phyloP scores from a whole-genome alignment of 2,329 filamentous ascomycete genomes.

The Clonostachys sp. region DNA sequence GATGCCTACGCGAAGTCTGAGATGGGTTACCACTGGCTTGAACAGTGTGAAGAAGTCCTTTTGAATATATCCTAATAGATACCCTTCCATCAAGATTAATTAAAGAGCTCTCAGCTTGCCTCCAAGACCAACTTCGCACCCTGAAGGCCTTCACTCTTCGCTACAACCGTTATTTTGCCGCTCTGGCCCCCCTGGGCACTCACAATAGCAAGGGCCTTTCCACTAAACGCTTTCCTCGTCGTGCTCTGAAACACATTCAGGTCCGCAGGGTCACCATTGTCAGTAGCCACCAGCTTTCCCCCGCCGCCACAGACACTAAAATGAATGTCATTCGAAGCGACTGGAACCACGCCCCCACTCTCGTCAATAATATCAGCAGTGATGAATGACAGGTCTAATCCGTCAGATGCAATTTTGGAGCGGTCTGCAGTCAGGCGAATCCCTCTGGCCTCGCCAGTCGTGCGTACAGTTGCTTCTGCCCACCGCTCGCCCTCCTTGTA shows the following conservation, averaged over 20 bases:
- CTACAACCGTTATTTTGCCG: too few species aligned
- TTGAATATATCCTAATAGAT: too few species aligned
- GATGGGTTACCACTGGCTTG: too few species aligned
- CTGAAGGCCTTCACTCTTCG: too few species aligned
- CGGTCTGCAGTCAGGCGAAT: slow-evolving; percentile 35
- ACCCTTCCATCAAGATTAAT: too few species aligned
- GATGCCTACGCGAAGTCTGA: slow-evolving; percentile 5
- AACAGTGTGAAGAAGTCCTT: too few species aligned
- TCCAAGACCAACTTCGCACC: too few species aligned
- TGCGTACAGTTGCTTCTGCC: slow-evolving; percentile 34
- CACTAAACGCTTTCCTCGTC: slow-evolving; percentile 31
- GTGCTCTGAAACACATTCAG: slow-evolving; percentile 32
- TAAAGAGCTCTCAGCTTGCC: too few species aligned
- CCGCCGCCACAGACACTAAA: slow-evolving; percentile 34
- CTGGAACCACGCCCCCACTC: slow-evolving; percentile 34
- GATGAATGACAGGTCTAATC: slow-evolving; percentile 40
- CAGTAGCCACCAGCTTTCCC: slow-evolving; percentile 41
- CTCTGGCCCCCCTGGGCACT: not conserved
- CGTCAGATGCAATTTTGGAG: slow-evolving; percentile 28
- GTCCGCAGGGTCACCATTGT: slow-evolving; percentile 44
- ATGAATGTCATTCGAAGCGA: slow-evolving; percentile 31
- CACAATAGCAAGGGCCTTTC: slow-evolving; percentile 33
- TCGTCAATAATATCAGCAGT: slow-evolving; percentile 37
- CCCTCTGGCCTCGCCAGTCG: slow-evolving; percentile 29
- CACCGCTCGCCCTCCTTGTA: slow-evolving; percentile 42